These are phyloP conservation scores for Phytopythium cucurbitacearum DNA, from an alignment of 352 stramenopile species.

Conservation along the genomic window DNA sequence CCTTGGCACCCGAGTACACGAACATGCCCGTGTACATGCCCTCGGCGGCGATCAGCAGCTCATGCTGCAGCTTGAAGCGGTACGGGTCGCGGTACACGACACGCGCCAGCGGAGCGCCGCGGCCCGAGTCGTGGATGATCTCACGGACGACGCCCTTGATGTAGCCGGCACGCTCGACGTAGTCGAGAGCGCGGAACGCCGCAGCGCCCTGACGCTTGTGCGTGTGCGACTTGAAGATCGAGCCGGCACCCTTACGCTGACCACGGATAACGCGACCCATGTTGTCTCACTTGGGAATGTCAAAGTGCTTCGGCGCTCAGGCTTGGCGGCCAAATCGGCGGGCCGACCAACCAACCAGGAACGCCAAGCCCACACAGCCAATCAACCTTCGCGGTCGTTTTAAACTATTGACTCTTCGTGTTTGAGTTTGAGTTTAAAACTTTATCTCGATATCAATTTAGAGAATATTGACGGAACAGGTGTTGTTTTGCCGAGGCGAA, in stretches of 20 bases:
- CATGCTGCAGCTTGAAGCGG: constrained; percentile 88
- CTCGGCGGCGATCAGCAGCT: constrained; percentile 97
- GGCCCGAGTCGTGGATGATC: constrained; percentile 98
- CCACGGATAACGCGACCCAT: constrained; percentile 89
- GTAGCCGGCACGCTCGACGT: constrained; percentile 95
- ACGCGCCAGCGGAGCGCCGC: constrained; percentile 94
- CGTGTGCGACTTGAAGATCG: constrained; percentile 84
- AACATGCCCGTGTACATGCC: constrained; percentile 99
- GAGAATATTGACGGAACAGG: too few relatives aligned
- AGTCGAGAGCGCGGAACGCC: constrained; percentile 83
- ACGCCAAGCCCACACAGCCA: too few relatives aligned
- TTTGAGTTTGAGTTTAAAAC: not conserved
- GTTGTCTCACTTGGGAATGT: constrained; percentile 61
- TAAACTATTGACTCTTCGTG: not conserved
- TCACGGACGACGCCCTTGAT: constrained; percentile 99
- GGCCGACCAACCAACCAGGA: not conserved
- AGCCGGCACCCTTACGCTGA: constrained; percentile 85
- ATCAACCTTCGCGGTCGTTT: not conserved
- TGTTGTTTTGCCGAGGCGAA: too few relatives aligned
- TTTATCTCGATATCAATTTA: too few relatives aligned
- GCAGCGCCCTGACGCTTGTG: constrained; percentile 72
- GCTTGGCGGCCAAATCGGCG: not conserved
- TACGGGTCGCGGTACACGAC: constrained; percentile 93
- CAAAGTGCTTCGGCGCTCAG: constrained; percentile 35
- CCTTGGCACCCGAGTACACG: constrained; percentile 98